Evolutionary conservation across 768 basidiomycete genomes (phyloP), one percentile per base, ranked within the genome.

Genomic region (Auricularia sp.): DNA sequence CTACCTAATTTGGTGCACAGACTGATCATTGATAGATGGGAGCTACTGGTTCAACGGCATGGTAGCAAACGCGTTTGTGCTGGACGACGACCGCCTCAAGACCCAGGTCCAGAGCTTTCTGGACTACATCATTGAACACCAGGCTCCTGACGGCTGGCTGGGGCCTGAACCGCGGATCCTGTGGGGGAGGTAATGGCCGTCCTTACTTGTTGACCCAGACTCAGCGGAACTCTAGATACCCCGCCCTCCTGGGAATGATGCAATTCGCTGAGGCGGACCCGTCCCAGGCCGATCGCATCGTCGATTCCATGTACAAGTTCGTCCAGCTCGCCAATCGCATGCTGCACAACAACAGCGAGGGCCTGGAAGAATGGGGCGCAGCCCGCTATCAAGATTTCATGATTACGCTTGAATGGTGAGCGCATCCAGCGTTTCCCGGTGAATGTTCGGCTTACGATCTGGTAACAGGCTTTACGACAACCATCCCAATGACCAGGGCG

Each of bases 381-480:
- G 81, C 83, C 0, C 80, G 84, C 34, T 84, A 82, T 82, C 81
- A 82, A 68, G 83, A 85, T 66, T 84, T 83, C 66, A 80, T 84
- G 21, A 81, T 84, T 18, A 21, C 21, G 5, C 47, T 51, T 16
- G 18, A 51, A 51, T 51, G 47, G 39, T 42, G 8, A 8, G 29
- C 29, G 29, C 29, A 14, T 42, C 39, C 39, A 42, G 8, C 39
- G n/a, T 42, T 14, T 8, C 39, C 8, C 39, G 39, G 12, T 42
- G 39, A 14, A 0, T 8, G 2, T 14, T 42, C 2, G 12, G 39
- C 3, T 42, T 5, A 42, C 39, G 29, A 29, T 29, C 39, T 42
- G 8, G 12, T 8, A 14, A 14, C 39, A 42, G 82, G 82, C 69
- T 84, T 18, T 81, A 82, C 68, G 83, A 84, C 66, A 74, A 78